Percentiles rank a stretch among this genome's conserved stretches.
phyloP scores from a whole-genome alignment of 495 filamentous ascomycete genomes.

The Talaromyces proteolyticus region DNA sequence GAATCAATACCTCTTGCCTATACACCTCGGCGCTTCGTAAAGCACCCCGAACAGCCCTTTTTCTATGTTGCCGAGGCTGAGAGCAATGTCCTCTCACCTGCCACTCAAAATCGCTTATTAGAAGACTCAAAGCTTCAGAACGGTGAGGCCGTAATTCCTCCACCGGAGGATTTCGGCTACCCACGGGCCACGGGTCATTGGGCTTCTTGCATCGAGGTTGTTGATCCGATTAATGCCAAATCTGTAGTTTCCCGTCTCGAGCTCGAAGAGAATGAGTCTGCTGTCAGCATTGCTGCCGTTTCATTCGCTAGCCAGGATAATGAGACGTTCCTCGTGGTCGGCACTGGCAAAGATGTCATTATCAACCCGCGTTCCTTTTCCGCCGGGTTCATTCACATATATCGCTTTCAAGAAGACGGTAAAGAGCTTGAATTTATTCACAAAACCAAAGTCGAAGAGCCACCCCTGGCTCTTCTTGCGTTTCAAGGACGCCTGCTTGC shows the following conservation, averaged over 20 bases:
- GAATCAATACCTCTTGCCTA: constrained; percentile 85
- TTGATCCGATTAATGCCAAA: constrained; percentile 77
- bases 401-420: constrained; percentile 83
- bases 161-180: constrained; percentile 85
- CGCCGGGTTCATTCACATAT: constrained; percentile 86
- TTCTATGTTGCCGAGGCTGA: constrained; percentile 95
- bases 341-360: constrained; percentile 85
- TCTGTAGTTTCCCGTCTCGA: constrained; percentile 69
- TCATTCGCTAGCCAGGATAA: constrained; percentile 83
- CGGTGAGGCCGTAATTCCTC: constrained; percentile 62
- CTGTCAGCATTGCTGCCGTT: constrained; percentile 77
- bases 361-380: constrained; percentile 67
- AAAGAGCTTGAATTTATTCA: constrained; percentile 88
- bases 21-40: constrained; percentile 80
- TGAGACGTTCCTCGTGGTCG: constrained; percentile 86
- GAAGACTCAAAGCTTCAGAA: constrained; percentile 59
- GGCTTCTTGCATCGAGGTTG: constrained; percentile 88
- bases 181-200: constrained; percentile 77
- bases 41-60: constrained; percentile 78
- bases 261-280: constrained; percentile 84
- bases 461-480: constrained; percentile 78
- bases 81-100: constrained; percentile 75
- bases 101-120: constrained; percentile 64
- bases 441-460: constrained; percentile 86
- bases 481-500: constrained; percentile 89